These are phyloP conservation scores for Zychaea mexicana DNA, from an alignment of 371 early-diverging fungal genomes.

Conservation along the genomic window DNA sequence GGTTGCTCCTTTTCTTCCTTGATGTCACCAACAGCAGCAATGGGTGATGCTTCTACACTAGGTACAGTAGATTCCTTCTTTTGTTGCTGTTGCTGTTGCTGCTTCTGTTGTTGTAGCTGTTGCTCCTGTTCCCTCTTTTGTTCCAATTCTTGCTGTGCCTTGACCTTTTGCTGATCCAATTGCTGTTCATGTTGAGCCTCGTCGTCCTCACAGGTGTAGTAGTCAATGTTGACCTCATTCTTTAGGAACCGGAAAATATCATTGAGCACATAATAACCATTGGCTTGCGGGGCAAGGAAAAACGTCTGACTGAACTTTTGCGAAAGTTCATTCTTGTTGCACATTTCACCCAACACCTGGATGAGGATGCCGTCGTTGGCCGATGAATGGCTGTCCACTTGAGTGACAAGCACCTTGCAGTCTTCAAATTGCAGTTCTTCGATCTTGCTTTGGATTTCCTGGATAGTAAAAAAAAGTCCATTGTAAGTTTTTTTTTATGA, in stretches of 20 bases:
- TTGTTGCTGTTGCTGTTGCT: background rate
- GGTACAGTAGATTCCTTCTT: background rate
- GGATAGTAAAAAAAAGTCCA: conserved; percentile 5
- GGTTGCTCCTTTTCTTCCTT: background rate
- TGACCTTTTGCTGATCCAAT: conserved; percentile 13
- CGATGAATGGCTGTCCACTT: conserved; percentile 83
- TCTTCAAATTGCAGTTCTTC: conserved; percentile 68
- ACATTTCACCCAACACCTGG: conserved; percentile 91
- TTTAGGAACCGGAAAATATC: conserved; percentile 92
- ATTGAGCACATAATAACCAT: conserved; percentile 89
- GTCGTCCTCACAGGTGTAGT: conserved; percentile 34
- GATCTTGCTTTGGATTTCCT: conserved; percentile 77
- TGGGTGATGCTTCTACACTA: background rate
- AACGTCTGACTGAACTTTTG: conserved; percentile 92
- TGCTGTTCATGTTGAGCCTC: conserved; percentile 12
- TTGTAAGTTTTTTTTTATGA: too few species aligned
- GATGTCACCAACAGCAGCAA: background rate
- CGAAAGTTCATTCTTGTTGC: conserved; percentile 71
- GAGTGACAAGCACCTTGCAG: conserved; percentile 82
- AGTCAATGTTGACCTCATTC: conserved; percentile 59
- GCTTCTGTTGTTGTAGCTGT: background rate
- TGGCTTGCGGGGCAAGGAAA: conserved; percentile 83
- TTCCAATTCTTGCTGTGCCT: background rate
- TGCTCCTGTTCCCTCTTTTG: background rate
- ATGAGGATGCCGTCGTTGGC: conserved; percentile 78